phyloP scores from a whole-genome alignment of 352 stramenopile genomes.

The Pythium grandisporangium region DNA sequence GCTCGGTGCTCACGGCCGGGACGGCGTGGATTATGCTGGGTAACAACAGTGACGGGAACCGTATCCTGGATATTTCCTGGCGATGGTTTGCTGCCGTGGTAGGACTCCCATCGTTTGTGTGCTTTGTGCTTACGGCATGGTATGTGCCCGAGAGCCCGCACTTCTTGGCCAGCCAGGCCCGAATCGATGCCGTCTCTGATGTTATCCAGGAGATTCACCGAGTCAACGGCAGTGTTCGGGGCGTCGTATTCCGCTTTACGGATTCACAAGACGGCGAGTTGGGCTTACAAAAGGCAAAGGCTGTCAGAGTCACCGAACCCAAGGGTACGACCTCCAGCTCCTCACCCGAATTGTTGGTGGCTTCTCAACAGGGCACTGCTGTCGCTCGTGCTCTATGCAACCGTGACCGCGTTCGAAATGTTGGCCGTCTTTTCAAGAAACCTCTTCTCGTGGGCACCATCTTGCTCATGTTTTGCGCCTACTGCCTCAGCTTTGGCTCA shows the following conservation, averaged over 20 bases:
- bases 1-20: constrained; percentile 67
- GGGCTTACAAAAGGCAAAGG: constrained; percentile 2
- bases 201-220: constrained; percentile 62
- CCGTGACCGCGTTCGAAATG: constrained; percentile 35
- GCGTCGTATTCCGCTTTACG: constrained; percentile 68
- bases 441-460: constrained; percentile 34
- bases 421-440: constrained; percentile 37
- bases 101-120: constrained; percentile 61
- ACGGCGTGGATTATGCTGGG: constrained; percentile 83
- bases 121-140: constrained; percentile 44
- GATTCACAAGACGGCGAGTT: constrained; percentile 32
- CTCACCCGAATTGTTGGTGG: constrained; percentile 9
- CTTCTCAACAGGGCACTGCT: too few relatives aligned
- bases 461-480: constrained; percentile 60
- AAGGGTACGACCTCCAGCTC: not conserved
- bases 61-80: constrained; percentile 72
- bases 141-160: constrained; percentile 82
- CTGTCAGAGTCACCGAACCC: constrained; percentile 1
- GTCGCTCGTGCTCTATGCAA: constrained; percentile 55
- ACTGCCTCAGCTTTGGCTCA: constrained; percentile 80
- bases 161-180: constrained; percentile 59
- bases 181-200: constrained; percentile 31
- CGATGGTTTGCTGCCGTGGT: constrained; percentile 73
- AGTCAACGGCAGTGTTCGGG: constrained; percentile 27
- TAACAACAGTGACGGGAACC: constrained; percentile 42